These are phyloP conservation scores for Lactarius hengduanensis DNA, from an alignment of 768 basidiomycete genomes.

Conservation along the genomic window DNA sequence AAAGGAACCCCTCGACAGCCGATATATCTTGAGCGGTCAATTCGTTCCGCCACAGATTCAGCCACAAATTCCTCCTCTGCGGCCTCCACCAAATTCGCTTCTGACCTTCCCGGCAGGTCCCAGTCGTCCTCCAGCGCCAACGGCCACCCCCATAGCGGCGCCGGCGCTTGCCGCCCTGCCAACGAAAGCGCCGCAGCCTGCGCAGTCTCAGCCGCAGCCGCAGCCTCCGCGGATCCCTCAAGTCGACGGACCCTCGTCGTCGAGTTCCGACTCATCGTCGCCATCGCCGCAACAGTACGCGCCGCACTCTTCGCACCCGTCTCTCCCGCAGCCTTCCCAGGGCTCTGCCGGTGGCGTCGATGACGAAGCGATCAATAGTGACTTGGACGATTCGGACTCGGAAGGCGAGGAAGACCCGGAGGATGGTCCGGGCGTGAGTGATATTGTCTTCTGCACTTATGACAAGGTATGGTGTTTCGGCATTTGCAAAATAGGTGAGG, in stretches of 20 bases:
- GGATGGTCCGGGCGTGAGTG: slow-evolving; percentile 72
- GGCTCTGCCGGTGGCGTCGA: slow-evolving; percentile 39
- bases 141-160: slow-evolving; percentile 45
- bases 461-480: slow-evolving; percentile 83
- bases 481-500: slow-evolving; percentile 5
- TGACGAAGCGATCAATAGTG: slow-evolving; percentile 93
- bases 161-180: slow-evolving; percentile 48
- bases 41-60: slow-evolving; percentile 63
- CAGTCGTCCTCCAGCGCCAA: slow-evolving; percentile 47
- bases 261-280: slow-evolving; percentile 69
- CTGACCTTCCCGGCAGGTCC: slow-evolving; percentile 27
- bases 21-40: slow-evolving; percentile 60
- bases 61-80: slow-evolving; percentile 52
- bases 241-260: slow-evolving; percentile 71
- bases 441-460: slow-evolving; percentile 97
- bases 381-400: slow-evolving; percentile 92
- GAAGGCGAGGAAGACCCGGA: slow-evolving; percentile 83
- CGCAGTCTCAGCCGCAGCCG: slow-evolving; percentile 22
- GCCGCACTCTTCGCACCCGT: slow-evolving; percentile 70
- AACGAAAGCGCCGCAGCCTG: slow-evolving; percentile 20
- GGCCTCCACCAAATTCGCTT: slow-evolving; percentile 21
- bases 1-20: slow-evolving; percentile 66
- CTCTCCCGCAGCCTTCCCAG: slow-evolving; percentile 62
- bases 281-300: slow-evolving; percentile 61
- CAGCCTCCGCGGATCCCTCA: slow-evolving; percentile 65